These are phyloP conservation scores for Trichoderma erinaceum DNA, from an alignment of 495 filamentous ascomycete species.

Conservation along the genomic window DNA sequence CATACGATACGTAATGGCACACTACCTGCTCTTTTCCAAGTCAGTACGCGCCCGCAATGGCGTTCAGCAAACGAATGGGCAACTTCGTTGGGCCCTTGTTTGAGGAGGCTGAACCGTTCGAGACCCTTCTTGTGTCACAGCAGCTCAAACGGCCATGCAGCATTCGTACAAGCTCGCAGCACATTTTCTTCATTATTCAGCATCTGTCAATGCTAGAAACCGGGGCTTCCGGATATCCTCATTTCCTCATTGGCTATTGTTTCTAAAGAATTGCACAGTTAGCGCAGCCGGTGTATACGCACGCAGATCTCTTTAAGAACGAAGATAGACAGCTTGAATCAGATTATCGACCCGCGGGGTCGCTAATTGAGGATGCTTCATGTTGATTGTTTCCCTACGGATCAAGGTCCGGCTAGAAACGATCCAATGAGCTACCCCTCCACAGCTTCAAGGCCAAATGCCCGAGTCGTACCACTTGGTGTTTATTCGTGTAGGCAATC, in stretches of 20 bases:
- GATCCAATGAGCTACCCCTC: no score
- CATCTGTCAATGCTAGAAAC: background rate
- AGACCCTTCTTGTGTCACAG: background rate
- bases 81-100: background rate
- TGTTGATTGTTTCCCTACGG: no score
- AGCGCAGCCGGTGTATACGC: background rate
- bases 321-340: no score
- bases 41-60: background rate
- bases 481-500: no score
- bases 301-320: background rate
- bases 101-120: background rate
- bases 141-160: background rate
- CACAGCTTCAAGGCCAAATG: no score
- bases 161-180: background rate
- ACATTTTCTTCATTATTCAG: background rate
- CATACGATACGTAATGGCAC: background rate
- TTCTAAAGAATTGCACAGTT: background rate
- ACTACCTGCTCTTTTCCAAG: background rate
- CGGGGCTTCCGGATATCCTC: background rate
- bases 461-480: no score
- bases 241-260: background rate
- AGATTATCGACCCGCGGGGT: no score
- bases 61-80: background rate
- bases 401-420: no score
- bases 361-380: no score